Evolutionary conservation across 2,329 filamentous ascomycete genomes (phyloP), one percentile per base, ranked within the genome.

Genomic region (Fusarium albidum): DNA sequence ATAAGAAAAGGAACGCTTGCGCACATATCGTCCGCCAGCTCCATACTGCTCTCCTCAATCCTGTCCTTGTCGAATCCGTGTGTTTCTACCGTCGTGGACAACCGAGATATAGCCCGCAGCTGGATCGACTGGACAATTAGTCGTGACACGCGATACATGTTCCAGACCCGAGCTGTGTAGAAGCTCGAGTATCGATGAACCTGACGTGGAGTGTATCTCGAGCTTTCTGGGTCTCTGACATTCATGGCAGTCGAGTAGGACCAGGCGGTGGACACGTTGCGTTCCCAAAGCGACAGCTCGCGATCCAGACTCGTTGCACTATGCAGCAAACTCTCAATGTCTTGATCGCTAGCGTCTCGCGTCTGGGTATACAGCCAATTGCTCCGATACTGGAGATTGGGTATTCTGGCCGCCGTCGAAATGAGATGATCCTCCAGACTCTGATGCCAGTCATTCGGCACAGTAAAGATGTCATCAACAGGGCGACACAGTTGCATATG

Each of bases 161-260:
- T 55, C 55, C 51, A 58, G 14, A 55, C 55, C 12, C 55, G 46
- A 37, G 55, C 55, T 14, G 29, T 52, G 17, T 58, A 58, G 33
- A 54, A 49, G 28, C 49, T 35, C 9, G 32, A 14, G 33, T 55
- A 58, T 21, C 40, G 55, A 28, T 58, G 55, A 38, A 55, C 14
- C 47, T 41, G 12, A 13, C 9, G 6, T 14, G 43, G 47, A 40
- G 33, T 27, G 43, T 41, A 55, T 17, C 38, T 33, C 32, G 42
- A 18, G 11, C 21, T 15, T 25, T 14, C 9, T 5, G 3, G 7
- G 21, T 5, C 4, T 5, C 10, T 40, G 35, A 34, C 27, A n/a
- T 40, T 40, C 5, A 14, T 31, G 5, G 45, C 45, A 11, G 37
- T 6, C 3, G 45, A 32, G 14, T 48, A 48, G 12, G 45, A 21